Evolutionary conservation across 495 filamentous ascomycete genomes (phyloP), one percentile per base, ranked within the genome.

Genomic region (Penicillium canariense): DNA sequence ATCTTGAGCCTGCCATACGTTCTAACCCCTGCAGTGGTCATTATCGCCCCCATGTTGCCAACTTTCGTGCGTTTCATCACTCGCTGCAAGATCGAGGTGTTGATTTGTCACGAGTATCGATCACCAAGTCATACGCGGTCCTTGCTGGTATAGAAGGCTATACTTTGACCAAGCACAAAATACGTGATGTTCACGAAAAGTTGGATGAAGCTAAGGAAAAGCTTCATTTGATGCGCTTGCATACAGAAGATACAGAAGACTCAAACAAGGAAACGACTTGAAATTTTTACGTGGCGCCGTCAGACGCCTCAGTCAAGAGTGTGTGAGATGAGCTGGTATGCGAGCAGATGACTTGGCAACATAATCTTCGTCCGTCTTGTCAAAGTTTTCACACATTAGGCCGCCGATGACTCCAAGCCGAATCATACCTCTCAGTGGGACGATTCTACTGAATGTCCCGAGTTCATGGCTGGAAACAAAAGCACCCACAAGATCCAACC

Each of bases 111-210:
- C 80, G 79, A 22, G 84, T 94, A 8, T 87, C 81, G 1, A 87
- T 95, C 26, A 88, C 84, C 26, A 87, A 89, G 57, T 86, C 84
- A 4, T 96, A 95, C 61, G 87, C 89, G 0, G 83, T 94, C 1
- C 75, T 96, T 0, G 81, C 90, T 1, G 92, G 92, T 0, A 80
- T 96, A 9, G 90, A 96, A 69, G 81, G 84, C 15, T 97, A 94
- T 55, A 70, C 84, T 32, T 74, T 76, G 25, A 76, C 82, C 1
- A 82, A 83, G 53, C 77, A 75, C 44, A 87, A 86, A 62, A 71
- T 83, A 0, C 83, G 82, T 51, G 68, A 74, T 4, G 58, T 73
- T 0, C 65, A 76, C 45, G 68, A 71, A 18, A 73, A 70, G 45
- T 38, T 73, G 6, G 65, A 65, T 5, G 52, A 36, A 17, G 55